Base-by-base conservation (phyloP, 2,329 filamentous ascomycete genomes). In the Coniochaeta ligniaria region DNA sequence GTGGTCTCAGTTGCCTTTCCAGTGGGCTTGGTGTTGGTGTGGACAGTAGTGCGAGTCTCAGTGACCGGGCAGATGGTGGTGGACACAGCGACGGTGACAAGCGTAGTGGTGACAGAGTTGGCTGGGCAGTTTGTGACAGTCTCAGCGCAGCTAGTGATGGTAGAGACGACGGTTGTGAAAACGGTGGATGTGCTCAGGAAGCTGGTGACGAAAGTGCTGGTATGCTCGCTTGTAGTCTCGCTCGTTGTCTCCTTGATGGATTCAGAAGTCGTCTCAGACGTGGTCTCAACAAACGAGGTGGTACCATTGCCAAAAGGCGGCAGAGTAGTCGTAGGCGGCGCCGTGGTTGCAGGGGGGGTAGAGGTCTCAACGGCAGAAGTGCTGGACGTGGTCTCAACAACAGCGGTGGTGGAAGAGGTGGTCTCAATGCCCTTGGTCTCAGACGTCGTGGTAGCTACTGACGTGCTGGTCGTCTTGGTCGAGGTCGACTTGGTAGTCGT, bases 1-100 rank as follows among this genome's bases (percentile, higher is more conserved):
- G 63, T 62, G 35, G 60, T 62, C 50, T 59, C 45, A 31, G 28
- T 31, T 5, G 28, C 28, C 28, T 31, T 31, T 31, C 28, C 28
- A 22, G 47, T 61, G 57, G 66, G 59, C 57, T 63, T 52, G 16
- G 63, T 61, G 50, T 33, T 43, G 33, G 56, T 58, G 35, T 58
- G 56, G 20, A 45, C 56, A 31, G 74, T 76, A 64, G 74, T 76
- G 65, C 76, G 69, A 47, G 80, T 83, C 75, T 79, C 80, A n/a
- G 82, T 84, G 62, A 84, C 81, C 24, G 82, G 83, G 79, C 83
- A 86, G 69, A 86, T 70, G 45, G 84, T 87, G 64, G 85, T 87
- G 38, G 59, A 60, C 5, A 56, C 65, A 50, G 81, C 71, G 61
- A 84, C 68, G 6, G 78, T 83, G 62, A 79, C 75, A 11, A 80